Evolutionary conservation across 495 filamentous ascomycete species (phyloP).

Genomic region (Tuber aestivum): DNA sequence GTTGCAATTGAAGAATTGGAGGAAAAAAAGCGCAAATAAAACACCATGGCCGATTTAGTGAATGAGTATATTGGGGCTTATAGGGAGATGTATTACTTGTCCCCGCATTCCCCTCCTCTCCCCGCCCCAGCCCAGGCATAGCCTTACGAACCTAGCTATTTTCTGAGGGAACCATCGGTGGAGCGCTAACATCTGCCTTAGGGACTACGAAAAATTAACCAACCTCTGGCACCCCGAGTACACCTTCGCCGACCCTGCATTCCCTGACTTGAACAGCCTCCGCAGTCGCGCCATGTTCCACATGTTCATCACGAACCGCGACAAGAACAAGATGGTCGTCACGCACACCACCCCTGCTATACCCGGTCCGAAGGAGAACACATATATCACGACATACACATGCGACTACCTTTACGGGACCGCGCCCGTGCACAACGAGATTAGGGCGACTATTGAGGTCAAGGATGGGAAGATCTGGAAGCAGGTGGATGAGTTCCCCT

Average conservation of each 20-base stretch:
- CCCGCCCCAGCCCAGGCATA: background rate
- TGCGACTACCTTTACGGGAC: slow-evolving; percentile 20
- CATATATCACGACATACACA: slow-evolving; percentile 17
- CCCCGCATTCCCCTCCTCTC: background rate
- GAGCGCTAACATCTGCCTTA: background rate
- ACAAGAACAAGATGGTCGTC: slow-evolving; percentile 16
- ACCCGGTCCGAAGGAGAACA: slow-evolving; percentile 10
- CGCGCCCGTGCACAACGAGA: slow-evolving; percentile 15
- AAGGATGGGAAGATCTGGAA: slow-evolving; percentile 17
- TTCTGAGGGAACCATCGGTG: background rate
- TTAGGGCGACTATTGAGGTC: slow-evolving; percentile 14
- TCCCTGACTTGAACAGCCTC: slow-evolving; percentile 14
- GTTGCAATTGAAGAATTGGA: background rate
- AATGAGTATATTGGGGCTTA: slow-evolving; percentile 23
- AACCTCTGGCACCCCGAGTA: slow-evolving; percentile 27
- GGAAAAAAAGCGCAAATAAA: background rate
- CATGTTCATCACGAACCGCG: slow-evolving; percentile 19
- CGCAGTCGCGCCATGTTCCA: slow-evolving; percentile 21
- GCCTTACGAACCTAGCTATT: background rate
- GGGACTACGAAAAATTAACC: slow-evolving; percentile 20
- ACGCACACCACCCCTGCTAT: slow-evolving; percentile 10
- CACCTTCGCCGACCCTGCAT: slow-evolving; percentile 24
- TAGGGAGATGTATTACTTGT: slow-evolving; percentile 14
- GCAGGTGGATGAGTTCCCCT: slow-evolving; percentile 21
- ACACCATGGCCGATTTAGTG: slow-evolving; percentile 20